These are phyloP conservation scores for Phytophthora pini DNA, from an alignment of 352 stramenopile genomes.

Conservation along the genomic window DNA sequence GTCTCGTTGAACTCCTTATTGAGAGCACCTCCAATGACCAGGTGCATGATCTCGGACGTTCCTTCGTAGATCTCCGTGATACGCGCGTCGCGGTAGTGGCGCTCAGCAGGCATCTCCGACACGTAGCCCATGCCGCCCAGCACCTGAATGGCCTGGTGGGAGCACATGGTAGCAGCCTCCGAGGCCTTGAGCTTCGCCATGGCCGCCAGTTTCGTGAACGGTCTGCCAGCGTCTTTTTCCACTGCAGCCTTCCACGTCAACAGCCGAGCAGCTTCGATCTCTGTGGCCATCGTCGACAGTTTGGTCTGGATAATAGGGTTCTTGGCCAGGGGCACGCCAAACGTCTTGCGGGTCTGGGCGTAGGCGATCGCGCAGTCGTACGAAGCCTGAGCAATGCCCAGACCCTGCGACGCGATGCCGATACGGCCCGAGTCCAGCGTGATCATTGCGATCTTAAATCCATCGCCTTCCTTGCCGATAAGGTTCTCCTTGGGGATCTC, in stretches of 20 bases:
- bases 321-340: constrained; percentile 93
- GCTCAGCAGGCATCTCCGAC: constrained; percentile 96
- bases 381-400: constrained; percentile 96
- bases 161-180: constrained; percentile 95
- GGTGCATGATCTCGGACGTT: constrained; percentile 97
- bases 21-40: constrained; percentile 95
- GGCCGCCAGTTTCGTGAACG: constrained; percentile 94
- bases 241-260: constrained; percentile 95
- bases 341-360: constrained; percentile 94
- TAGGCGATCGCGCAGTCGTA: constrained; percentile 97
- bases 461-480: constrained; percentile 84
- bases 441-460: constrained; percentile 93
- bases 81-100: constrained; percentile 96
- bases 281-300: constrained; percentile 93
- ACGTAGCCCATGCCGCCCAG: constrained; percentile 96
- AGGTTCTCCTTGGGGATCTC: constrained; percentile 92
- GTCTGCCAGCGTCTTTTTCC: constrained; percentile 91
- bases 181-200: constrained; percentile 97
- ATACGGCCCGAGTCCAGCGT: constrained; percentile 96
- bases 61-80: constrained; percentile 99
- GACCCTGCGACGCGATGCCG: constrained; percentile 94
- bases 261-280: constrained; percentile 93
- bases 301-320: constrained; percentile 92
- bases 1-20: constrained; percentile 95
- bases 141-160: constrained; percentile 97